Evolutionary conservation across 257 asterid species (phyloP).

Genomic region (Solanum medicagineum): DNA sequence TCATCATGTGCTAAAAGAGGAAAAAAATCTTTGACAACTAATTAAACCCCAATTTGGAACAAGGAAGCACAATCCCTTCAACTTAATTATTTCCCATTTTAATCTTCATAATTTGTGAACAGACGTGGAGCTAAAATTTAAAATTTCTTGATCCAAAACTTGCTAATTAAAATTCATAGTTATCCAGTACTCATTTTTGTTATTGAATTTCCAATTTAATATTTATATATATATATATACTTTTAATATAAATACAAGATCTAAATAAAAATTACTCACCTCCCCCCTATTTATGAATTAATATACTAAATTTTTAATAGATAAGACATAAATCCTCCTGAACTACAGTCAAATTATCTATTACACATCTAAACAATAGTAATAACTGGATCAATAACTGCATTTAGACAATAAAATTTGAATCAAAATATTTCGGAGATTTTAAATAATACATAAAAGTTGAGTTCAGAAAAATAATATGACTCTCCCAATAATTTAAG

Average conservation of each 20-base stretch:
- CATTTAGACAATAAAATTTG: not conserved
- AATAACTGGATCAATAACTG: not conserved
- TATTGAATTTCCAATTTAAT: too few species aligned
- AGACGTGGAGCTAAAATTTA: not conserved
- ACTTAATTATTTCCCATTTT: not conserved
- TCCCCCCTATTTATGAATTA: too few species aligned
- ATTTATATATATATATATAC: too few species aligned
- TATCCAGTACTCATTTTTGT: too few species aligned
- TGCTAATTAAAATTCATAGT: not conserved
- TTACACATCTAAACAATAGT: not conserved
- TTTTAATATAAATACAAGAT: too few species aligned
- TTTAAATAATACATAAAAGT: too few species aligned
- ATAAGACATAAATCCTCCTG: not conserved
- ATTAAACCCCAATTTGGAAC: not conserved
- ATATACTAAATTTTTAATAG: too few species aligned
- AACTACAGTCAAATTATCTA: too few species aligned
- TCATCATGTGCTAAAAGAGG: not conserved
- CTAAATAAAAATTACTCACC: too few species aligned
- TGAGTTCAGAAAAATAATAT: not conserved
- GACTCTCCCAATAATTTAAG: not conserved
- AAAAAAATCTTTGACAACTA: not conserved
- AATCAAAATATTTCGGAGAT: not conserved
- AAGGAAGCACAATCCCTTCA: not conserved
- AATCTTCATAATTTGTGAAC: not conserved
- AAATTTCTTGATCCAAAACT: not conserved